These are phyloP conservation scores for Candida albicans DNA, from an alignment of 1,139 yeast species.

Conservation along the genomic window DNA sequence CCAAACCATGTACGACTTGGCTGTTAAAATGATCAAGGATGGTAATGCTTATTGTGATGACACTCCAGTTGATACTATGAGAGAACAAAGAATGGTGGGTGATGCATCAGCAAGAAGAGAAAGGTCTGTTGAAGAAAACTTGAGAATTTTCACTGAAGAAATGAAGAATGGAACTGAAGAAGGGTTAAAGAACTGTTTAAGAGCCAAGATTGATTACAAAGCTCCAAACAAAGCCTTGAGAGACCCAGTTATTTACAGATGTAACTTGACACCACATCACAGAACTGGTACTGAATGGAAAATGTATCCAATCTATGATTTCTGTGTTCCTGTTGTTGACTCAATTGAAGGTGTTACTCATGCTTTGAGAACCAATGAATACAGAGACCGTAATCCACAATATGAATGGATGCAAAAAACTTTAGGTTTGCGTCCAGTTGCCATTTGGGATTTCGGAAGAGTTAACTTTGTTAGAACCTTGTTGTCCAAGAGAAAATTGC, in stretches of 20 bases:
- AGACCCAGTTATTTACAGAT: conserved; percentile 96
- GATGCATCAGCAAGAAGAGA: conserved; percentile 88
- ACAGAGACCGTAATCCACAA: conserved; percentile 97
- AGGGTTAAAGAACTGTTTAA: conserved; percentile 84
- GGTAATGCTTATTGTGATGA: conserved; percentile 98
- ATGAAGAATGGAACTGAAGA: conserved; percentile 92
- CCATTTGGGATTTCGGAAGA: conserved; percentile 96
- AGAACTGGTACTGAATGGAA: conserved; percentile 92
- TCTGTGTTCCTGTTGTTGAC: conserved; percentile 96
- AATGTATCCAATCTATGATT: conserved; percentile 95
- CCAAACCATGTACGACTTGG: conserved; percentile 82
- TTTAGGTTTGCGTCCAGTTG: conserved; percentile 81
- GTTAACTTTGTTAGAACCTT: conserved; percentile 94
- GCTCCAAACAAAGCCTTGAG: conserved; percentile 91
- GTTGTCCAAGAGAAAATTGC: conserved; percentile 93
- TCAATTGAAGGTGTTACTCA: conserved; percentile 95
- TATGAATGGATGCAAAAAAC: conserved; percentile 93
- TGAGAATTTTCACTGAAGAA: conserved; percentile 78
- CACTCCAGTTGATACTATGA: conserved; percentile 89
- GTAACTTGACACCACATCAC: conserved; percentile 95
- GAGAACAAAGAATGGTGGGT: conserved; percentile 98
- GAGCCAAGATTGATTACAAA: conserved; percentile 92
- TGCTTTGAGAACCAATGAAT: conserved; percentile 94
- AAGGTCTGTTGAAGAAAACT: conserved; percentile 86
- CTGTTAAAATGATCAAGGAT: conserved; percentile 81